Evolutionary conservation across 257 asterid genomes (phyloP).

Genomic region (Eucommia ulmoides): DNA sequence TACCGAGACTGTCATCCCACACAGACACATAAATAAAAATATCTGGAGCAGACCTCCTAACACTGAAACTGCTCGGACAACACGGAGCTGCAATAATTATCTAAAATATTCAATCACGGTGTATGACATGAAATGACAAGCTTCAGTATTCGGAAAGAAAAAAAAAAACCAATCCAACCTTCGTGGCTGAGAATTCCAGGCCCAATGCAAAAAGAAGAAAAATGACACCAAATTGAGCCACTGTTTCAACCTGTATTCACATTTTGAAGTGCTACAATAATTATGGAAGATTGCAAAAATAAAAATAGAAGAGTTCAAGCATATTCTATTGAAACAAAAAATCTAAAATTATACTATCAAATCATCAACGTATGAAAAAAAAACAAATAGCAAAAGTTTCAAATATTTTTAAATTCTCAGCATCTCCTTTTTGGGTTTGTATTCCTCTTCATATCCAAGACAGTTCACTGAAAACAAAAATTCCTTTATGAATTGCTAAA

Average conservation of each 20-base stretch:
- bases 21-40: slow-evolving; percentile 71
- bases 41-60: slow-evolving; percentile 81
- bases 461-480: too few species aligned
- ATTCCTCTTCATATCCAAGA: too few species aligned
- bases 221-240: slow-evolving; percentile 83
- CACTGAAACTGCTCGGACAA: slow-evolving; percentile 74
- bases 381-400: too few species aligned
- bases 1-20: slow-evolving; percentile 74
- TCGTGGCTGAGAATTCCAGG: slow-evolving; percentile 72
- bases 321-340: too few species aligned
- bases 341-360: too few species aligned
- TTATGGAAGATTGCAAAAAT: too few species aligned
- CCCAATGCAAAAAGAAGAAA: slow-evolving; percentile 87
- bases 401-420: too few species aligned
- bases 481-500: too few species aligned
- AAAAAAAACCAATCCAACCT: slow-evolving; percentile 32
- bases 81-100: slow-evolving; percentile 48
- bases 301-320: too few species aligned
- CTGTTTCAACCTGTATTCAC: slow-evolving; percentile 69
- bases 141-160: slow-evolving; percentile 5
- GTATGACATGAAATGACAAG: slow-evolving; percentile 6
- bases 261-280: too few species aligned
- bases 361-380: too few species aligned
- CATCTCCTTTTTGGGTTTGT: too few species aligned
- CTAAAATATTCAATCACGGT: slow-evolving; percentile 5